Base-by-base conservation (phyloP, 768 basidiomycete genomes). In the Strobilomyces dryophilus region DNA sequence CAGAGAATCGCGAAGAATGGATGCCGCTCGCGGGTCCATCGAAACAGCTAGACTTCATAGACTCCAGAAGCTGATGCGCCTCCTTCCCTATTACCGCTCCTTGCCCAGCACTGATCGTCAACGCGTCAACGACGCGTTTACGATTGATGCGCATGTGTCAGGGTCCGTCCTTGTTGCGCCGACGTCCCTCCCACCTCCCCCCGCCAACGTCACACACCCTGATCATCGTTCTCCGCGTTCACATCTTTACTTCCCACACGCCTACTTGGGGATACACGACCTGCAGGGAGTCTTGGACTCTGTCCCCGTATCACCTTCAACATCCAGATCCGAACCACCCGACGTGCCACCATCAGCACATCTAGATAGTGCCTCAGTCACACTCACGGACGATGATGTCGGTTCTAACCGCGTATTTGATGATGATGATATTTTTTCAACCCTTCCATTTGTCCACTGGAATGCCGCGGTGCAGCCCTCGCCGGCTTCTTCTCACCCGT, bases 11-110 rank as follows among this genome's bases (percentile, higher is more conserved):
- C 79, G 79, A 45, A 73, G 69, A 21, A 65, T 82, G 37, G 71
- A 79, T 8, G 60, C 68, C 9, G 74, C 77, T 8, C 80, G 88
- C 46, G 80, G 79, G 9, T 66, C 69, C 10, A 74, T 89, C 18
- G 88, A 91, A 66, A 61, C 67, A 17, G 77, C 78, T 26, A 81
- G 88, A 50, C 71, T 82, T 37, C 64, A 74, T 49, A 77, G 88
- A 43, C 73, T 91, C 3, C 66, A 69, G 26, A 73, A 72, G 40
- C 60, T 82, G 43, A 70, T 71, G 35, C 65, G 61, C 36, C 66
- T 77, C 5, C 62, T 82, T 26, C 58, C 71, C 11, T 66, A 65
- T 47, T 73, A 79, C 56, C 66, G 67, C 50, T 59, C 65, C 12
- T 60, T 80, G 40, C 64, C 69, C 35, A 53, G 50, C 20, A 37